Evolutionary conservation across 73 alveolate species (phyloP).

Genomic region (Effrenium voratum): DNA sequence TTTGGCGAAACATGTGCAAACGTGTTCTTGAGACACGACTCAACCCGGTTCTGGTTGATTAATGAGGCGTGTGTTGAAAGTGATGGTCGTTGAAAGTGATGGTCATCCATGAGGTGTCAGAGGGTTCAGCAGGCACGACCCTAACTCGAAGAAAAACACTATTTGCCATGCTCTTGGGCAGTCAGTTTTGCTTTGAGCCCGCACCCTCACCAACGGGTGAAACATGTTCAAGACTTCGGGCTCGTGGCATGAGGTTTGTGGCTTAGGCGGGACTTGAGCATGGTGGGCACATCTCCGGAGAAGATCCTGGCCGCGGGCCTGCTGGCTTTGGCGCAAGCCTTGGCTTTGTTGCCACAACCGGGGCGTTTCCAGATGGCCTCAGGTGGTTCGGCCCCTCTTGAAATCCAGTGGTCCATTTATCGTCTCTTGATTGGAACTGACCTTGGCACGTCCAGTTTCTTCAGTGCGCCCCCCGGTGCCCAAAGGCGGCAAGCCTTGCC

Average conservation of each 20-base stretch:
- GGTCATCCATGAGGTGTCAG: background rate
- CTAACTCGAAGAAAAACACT: background rate
- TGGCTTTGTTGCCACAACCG: no score
- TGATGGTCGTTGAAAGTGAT: background rate
- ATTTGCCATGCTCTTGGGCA: background rate
- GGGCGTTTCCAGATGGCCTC: no score
- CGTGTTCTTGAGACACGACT: no score
- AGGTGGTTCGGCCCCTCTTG: no score
- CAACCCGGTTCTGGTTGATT: no score
- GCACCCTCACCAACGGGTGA: background rate
- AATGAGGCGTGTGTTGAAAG: background rate
- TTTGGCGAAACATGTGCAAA: no score
- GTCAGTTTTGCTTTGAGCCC: background rate
- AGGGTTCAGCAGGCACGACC: background rate
- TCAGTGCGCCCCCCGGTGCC: no score
- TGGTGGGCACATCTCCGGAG: slow-evolving; percentile 76
- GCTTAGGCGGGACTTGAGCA: background rate
- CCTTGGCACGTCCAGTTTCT: no score
- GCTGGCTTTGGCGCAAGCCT: background rate
- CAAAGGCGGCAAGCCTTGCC: no score
- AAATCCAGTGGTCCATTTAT: no score
- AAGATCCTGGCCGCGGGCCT: slow-evolving; percentile 23
- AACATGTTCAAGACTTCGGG: background rate
- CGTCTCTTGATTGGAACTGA: no score
- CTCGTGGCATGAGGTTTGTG: background rate